These are phyloP conservation scores for Leptographium wingfieldii DNA, from an alignment of 2,329 filamentous ascomycete species.

Conservation along the genomic window DNA sequence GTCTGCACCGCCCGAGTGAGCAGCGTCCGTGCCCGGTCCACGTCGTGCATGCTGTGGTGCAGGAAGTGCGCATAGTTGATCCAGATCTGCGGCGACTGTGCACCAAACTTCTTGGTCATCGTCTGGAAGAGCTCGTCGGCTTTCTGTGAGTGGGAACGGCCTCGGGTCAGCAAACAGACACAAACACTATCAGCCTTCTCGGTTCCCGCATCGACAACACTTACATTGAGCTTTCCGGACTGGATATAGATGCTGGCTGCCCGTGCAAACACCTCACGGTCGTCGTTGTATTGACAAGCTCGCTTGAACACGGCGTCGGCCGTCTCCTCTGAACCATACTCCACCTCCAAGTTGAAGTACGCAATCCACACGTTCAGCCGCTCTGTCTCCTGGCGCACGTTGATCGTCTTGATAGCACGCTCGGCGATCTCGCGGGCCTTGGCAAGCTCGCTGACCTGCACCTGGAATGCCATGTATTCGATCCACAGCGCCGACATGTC, in stretches of 20 bases:
- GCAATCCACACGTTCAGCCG: slow-evolving; percentile 95
- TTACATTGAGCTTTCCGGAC: slow-evolving; percentile 71
- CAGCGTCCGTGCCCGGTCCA: slow-evolving; percentile 64
- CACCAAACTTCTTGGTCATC: slow-evolving; percentile 81
- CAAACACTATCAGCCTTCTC: too few species aligned
- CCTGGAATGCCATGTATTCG: slow-evolving; percentile 97
- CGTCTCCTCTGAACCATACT: slow-evolving; percentile 71
- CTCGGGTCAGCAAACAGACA: background rate
- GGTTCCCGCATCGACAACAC: slow-evolving; percentile 15
- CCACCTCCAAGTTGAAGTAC: slow-evolving; percentile 84
- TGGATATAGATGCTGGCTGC: slow-evolving; percentile 92
- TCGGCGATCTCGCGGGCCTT: slow-evolving; percentile 84
- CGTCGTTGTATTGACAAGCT: slow-evolving; percentile 87
- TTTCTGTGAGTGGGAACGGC: slow-evolving; percentile 40
- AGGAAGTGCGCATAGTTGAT: slow-evolving; percentile 92
- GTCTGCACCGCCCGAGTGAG: slow-evolving; percentile 77
- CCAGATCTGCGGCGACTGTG: slow-evolving; percentile 70
- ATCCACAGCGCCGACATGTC: slow-evolving; percentile 94
- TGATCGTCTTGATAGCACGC: slow-evolving; percentile 81
- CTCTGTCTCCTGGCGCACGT: slow-evolving; percentile 79
- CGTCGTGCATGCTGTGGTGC: slow-evolving; percentile 56
- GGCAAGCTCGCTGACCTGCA: slow-evolving; percentile 77
- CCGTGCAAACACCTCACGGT: slow-evolving; percentile 77
- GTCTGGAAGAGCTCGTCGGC: slow-evolving; percentile 78
- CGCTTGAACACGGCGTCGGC: slow-evolving; percentile 81